phyloP scores from a whole-genome alignment of 2,329 filamentous ascomycete genomes.

The Lomentospora prolificans region DNA sequence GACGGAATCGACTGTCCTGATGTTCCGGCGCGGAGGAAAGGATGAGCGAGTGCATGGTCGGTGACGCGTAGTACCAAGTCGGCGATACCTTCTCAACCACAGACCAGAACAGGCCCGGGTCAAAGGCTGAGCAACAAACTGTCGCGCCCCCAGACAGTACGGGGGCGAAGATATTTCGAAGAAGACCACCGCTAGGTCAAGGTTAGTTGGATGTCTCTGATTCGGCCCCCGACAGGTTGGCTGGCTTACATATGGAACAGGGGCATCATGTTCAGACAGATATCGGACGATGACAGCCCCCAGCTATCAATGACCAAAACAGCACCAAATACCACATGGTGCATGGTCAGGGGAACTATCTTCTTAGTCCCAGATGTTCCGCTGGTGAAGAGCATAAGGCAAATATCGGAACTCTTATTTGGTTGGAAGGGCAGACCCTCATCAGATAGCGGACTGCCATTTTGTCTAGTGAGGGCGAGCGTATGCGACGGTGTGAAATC shows the following conservation, averaged over 20 bases:
- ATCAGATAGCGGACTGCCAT: conserved; percentile 10
- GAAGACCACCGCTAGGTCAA: conserved; percentile 34
- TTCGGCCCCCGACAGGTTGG: neutral
- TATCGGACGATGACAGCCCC: conserved; percentile 34
- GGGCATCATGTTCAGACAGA: conserved; percentile 51
- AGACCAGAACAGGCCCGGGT: conserved; percentile 47
- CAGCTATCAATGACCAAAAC: conserved; percentile 44
- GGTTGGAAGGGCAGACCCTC: conserved; percentile 13
- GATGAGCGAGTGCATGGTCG: conserved; percentile 46
- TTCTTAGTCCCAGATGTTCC: conserved; percentile 51
- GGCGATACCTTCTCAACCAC: conserved; percentile 34
- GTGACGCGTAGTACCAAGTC: conserved; percentile 50
- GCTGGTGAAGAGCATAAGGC: conserved; percentile 45
- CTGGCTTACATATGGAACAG: conserved; percentile 42
- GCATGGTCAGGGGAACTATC: conserved; percentile 41
- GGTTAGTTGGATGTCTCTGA: neutral
- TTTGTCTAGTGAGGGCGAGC: conserved; percentile 8
- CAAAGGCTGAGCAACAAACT: conserved; percentile 43
- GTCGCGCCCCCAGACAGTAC: conserved; percentile 43
- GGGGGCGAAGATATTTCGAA: conserved; percentile 45
- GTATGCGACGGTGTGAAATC: conserved; percentile 8
- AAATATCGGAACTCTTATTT: conserved; percentile 36
- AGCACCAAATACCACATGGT: conserved; percentile 40
- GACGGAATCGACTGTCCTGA: conserved; percentile 31
- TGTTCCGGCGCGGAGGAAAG: conserved; percentile 32